Conservation (phyloP, 225 moss, liverwort and hornwort genomes). For the Anthoceros angustus region DNA sequence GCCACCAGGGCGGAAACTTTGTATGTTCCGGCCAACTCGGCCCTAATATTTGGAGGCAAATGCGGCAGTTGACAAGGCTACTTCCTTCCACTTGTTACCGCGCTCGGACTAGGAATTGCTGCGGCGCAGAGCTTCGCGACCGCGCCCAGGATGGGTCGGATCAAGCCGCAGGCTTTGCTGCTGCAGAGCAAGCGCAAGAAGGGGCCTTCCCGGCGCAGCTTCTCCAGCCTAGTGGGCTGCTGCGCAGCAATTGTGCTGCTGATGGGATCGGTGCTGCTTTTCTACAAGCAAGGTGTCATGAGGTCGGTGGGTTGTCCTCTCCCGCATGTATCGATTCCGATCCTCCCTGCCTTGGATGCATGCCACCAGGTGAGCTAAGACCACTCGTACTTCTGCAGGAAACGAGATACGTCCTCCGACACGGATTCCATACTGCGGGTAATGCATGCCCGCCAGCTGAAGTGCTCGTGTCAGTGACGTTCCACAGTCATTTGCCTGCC, state of each 20-base stretch:
- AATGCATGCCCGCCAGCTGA: too few species aligned
- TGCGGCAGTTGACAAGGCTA: too few species aligned
- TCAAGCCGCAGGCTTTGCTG: constrained; percentile 54
- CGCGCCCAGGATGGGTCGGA: constrained; percentile 32
- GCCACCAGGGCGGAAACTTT: too few species aligned
- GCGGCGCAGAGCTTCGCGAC: too few species aligned
- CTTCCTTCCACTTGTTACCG: too few species aligned
- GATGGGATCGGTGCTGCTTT: constrained; percentile 24
- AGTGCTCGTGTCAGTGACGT: not conserved
- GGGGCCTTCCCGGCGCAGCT: constrained; percentile 36
- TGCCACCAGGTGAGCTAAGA: not conserved
- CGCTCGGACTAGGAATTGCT: too few species aligned
- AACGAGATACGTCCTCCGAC: too few species aligned
- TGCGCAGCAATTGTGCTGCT: constrained; percentile 38
- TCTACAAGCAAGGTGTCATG: constrained; percentile 28
- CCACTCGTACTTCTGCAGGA: too few species aligned
- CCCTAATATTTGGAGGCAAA: too few species aligned
- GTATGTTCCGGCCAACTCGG: too few species aligned
- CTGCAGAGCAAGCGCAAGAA: constrained; percentile 69
- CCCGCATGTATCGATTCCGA: not conserved
- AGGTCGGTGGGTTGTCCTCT: not conserved
- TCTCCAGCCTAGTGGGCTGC: constrained; percentile 36
- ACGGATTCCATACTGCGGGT: too few species aligned
- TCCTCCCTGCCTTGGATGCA: not conserved
- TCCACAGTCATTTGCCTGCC: not conserved